Conservation (phyloP, 1,284 basidiomycete genomes). For the Boletus sp. region DNA sequence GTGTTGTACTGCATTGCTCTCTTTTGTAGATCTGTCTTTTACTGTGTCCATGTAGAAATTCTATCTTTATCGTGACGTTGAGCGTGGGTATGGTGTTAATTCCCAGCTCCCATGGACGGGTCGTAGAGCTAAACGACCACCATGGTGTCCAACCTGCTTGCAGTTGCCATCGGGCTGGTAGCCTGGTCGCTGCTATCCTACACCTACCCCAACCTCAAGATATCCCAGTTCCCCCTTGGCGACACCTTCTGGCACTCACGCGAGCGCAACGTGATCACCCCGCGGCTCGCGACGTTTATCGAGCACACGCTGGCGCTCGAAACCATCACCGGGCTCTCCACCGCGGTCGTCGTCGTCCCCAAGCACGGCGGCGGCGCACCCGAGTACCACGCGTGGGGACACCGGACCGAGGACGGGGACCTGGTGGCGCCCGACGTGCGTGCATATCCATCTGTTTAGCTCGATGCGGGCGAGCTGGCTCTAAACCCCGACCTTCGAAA, state of each 20-base stretch:
- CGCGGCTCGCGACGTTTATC: constrained; percentile 20
- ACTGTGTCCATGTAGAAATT: background rate
- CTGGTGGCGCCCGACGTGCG: constrained; percentile 21
- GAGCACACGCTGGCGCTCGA: constrained; percentile 15
- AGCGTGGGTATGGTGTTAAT: too few relatives aligned
- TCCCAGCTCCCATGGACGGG: constrained; percentile 3
- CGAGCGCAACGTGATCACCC: constrained; percentile 11
- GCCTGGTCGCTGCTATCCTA: constrained; percentile 11
- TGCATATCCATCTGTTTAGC: too few relatives aligned
- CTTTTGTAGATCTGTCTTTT: constrained; percentile 6
- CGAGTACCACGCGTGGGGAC: constrained; percentile 25
- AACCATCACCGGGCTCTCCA: constrained; percentile 26
- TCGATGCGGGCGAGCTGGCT: too few relatives aligned
- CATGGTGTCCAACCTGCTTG: constrained; percentile 12
- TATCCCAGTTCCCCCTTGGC: background rate
- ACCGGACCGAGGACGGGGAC: constrained; percentile 23
- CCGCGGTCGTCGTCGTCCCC: constrained; percentile 19
- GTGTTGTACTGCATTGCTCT: constrained; percentile 12
- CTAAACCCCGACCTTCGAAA: too few relatives aligned
- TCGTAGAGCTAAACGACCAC: background rate
- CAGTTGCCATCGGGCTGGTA: constrained; percentile 11
- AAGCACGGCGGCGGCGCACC: constrained; percentile 17
- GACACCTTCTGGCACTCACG: background rate
- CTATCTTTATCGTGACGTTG: too few relatives aligned
- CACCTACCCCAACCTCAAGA: constrained; percentile 2